These are phyloP conservation scores for Drosera spatulata DNA, from an alignment of 179 eudicot genomes.

Conservation along the genomic window DNA sequence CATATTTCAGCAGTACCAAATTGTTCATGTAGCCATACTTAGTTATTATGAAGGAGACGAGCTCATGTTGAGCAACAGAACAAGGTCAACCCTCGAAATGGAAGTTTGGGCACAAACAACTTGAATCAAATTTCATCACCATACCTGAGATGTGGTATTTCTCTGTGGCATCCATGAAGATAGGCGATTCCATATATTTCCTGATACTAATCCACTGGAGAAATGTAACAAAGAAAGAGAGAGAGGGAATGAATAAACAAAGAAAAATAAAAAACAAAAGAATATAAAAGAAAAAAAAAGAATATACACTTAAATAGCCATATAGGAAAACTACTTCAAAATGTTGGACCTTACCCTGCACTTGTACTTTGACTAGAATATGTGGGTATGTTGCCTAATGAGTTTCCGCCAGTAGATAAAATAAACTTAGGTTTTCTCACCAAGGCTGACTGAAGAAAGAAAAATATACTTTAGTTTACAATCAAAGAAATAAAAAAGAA, in stretches of 20 bases:
- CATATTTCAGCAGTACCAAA: no score
- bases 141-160: slow-evolving; percentile 60
- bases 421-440: slow-evolving; percentile 93
- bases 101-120: not conserved
- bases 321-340: slow-evolving; percentile 2
- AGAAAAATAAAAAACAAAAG: not conserved
- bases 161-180: slow-evolving; percentile 89
- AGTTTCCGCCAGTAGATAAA: slow-evolving; percentile 72
- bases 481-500: no score
- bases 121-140: not conserved
- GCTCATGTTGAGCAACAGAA: no score
- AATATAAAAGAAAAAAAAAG: slow-evolving; percentile 1
- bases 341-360: slow-evolving; percentile 34
- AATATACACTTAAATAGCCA: slow-evolving; percentile 2
- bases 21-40: no score
- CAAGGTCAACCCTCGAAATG: no score
- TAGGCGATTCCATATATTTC: slow-evolving; percentile 61
- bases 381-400: slow-evolving; percentile 70
- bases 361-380: slow-evolving; percentile 47
- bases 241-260: no score
- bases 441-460: slow-evolving; percentile 50
- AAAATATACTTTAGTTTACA: not conserved
- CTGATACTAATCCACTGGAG: slow-evolving; percentile 44
- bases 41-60: no score
- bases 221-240: no score